Conservation (phyloP, 2,329 filamentous ascomycete genomes). For the Aureobasidium subglaciale region DNA sequence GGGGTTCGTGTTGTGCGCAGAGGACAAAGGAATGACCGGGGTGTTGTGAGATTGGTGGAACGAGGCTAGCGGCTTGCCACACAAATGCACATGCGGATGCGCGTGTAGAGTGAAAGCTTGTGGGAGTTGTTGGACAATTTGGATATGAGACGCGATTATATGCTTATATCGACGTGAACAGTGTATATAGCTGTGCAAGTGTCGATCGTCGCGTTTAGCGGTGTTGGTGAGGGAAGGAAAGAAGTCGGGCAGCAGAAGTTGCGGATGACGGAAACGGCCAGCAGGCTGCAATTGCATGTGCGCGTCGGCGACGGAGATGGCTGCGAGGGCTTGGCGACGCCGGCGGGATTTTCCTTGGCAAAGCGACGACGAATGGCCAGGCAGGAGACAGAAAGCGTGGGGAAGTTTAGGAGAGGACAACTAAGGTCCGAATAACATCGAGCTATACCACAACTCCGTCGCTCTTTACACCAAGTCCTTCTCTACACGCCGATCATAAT, state of each 20-base stretch:
- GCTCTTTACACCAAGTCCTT: background rate
- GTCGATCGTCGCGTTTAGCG: background rate
- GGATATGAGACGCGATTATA: background rate
- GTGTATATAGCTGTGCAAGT: background rate
- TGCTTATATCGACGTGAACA: background rate
- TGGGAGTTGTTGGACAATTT: background rate
- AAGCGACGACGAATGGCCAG: background rate
- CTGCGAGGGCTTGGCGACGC: background rate
- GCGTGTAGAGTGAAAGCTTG: background rate
- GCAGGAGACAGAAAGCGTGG: slow-evolving; percentile 6
- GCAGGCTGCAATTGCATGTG: background rate
- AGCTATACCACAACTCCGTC: background rate
- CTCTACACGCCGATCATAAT: background rate
- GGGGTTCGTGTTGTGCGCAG: background rate
- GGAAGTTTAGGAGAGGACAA: slow-evolving; percentile 14
- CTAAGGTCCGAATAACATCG: slow-evolving; percentile 1
- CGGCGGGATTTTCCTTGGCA: background rate
- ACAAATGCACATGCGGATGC: background rate
- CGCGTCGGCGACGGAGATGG: background rate
- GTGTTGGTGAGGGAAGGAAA: background rate
- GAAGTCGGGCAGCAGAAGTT: background rate
- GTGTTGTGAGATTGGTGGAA: background rate
- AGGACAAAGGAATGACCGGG: slow-evolving; percentile 9
- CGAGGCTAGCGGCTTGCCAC: slow-evolving; percentile 11
- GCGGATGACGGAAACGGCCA: background rate